These are phyloP conservation scores for Steccherinum ochraceum DNA, from an alignment of 768 basidiomycete genomes.

Conservation along the genomic window DNA sequence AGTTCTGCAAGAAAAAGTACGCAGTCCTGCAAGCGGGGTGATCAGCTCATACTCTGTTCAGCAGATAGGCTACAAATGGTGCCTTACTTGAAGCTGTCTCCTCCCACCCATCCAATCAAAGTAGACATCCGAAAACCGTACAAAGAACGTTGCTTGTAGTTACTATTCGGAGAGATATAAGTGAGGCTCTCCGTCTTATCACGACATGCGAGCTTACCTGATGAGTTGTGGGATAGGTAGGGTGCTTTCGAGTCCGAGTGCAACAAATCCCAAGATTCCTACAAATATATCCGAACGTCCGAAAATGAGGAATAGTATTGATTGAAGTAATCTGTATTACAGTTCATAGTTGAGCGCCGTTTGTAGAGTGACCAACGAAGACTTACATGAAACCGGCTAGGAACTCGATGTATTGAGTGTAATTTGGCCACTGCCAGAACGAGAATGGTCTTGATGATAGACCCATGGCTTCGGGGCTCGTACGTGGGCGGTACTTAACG, in stretches of 20 bases:
- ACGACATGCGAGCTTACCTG: constrained; percentile 55
- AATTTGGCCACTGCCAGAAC: constrained; percentile 84
- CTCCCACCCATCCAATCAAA: constrained; percentile 76
- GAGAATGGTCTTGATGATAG: constrained; percentile 59
- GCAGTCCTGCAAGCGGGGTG: constrained; percentile 47
- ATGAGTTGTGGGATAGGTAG: constrained; percentile 82
- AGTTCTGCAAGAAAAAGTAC: constrained; percentile 72
- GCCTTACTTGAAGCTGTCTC: constrained; percentile 77
- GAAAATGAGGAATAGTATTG: constrained; percentile 72
- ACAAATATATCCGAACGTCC: constrained; percentile 57
- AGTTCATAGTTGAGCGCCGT: not conserved
- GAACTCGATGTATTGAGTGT: constrained; percentile 78
- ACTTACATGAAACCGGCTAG: constrained; percentile 71
- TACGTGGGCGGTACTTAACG: constrained; percentile 58
- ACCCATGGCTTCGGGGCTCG: constrained; percentile 53
- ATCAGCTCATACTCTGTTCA: constrained; percentile 6
- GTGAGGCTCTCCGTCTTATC: too few relatives aligned
- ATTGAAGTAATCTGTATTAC: constrained; percentile 46
- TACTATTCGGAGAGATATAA: constrained; percentile 35
- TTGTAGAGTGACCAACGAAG: not conserved
- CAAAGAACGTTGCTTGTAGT: constrained; percentile 70
- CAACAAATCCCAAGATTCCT: constrained; percentile 62
- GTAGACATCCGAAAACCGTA: constrained; percentile 85
- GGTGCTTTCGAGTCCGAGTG: constrained; percentile 79
- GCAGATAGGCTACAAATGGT: constrained; percentile 1